Conservation (phyloP, 352 stramenopile genomes). For the Globisporangium polare region DNA sequence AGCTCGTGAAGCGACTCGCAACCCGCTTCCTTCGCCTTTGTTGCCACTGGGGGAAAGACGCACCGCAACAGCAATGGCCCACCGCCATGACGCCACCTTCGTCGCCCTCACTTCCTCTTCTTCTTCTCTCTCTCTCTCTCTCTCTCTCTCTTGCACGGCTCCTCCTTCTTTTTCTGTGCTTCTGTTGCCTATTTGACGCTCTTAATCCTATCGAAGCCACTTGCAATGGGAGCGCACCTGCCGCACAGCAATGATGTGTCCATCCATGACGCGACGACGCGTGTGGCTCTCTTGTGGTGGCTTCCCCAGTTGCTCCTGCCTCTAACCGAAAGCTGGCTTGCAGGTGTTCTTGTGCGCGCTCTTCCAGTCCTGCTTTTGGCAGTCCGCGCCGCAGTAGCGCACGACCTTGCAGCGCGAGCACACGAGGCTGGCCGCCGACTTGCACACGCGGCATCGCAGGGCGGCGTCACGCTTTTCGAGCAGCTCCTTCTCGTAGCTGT, state of each 20-base stretch:
- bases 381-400: slow-evolving; percentile 84
- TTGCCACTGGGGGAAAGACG: not conserved
- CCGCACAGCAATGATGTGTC: not conserved
- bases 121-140: not conserved
- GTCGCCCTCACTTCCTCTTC: not conserved
- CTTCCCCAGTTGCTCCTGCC: slow-evolving; percentile 3
- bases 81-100: not conserved
- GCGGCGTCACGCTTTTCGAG: slow-evolving; percentile 66
- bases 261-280: not conserved
- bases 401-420: slow-evolving; percentile 86
- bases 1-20: not conserved
- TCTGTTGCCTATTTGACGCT: slow-evolving; percentile 14
- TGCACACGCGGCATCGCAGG: slow-evolving; percentile 80
- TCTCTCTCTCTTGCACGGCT: no score
- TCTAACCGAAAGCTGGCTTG: slow-evolving; percentile 46
- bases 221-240: not conserved
- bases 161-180: not conserved
- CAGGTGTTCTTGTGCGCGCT: slow-evolving; percentile 80
- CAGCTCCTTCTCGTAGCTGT: slow-evolving; percentile 68
- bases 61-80: not conserved
- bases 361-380: slow-evolving; percentile 90
- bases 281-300: not conserved
- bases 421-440: slow-evolving; percentile 66
- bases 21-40: slow-evolving; percentile 4
- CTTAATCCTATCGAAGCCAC: slow-evolving; percentile 12